These are phyloP conservation scores for Eutrema salsugineum DNA, from an alignment of 441 rosid species.

Conservation along the genomic window DNA sequence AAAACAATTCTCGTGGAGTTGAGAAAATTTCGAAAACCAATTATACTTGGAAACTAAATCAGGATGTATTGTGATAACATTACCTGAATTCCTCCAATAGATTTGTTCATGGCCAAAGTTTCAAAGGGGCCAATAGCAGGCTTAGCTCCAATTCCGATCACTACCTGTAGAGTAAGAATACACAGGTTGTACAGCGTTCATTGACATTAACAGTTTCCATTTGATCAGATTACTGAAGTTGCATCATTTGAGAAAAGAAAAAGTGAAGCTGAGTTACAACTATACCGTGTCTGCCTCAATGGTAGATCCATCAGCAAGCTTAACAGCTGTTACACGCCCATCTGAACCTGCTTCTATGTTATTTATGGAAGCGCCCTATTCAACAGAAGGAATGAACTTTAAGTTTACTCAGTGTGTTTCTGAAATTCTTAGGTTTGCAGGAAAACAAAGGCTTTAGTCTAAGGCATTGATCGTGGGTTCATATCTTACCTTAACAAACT, in stretches of 20 bases:
- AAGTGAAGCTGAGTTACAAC: conserved; percentile 6
- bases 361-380: conserved; percentile 73
- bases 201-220: neutral
- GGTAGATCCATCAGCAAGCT: conserved; percentile 77
- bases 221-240: conserved; percentile 5
- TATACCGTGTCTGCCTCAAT: conserved; percentile 77
- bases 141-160: conserved; percentile 91
- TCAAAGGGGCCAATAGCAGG: conserved; percentile 79
- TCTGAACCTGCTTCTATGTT: conserved; percentile 73
- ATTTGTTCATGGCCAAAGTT: conserved; percentile 51
- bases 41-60: neutral
- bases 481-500: conserved; percentile 58
- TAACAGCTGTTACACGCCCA: conserved; percentile 70
- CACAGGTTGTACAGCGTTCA: neutral
- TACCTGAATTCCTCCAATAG: conserved; percentile 88
- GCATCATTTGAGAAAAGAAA: neutral
- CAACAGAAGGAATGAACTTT: conserved; percentile 23
- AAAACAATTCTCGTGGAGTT: neutral
- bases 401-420: neutral
- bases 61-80: neutral
- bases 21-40: neutral
- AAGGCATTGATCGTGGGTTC: neutral
- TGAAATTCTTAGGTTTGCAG: neutral
- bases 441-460: neutral
- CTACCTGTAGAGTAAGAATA: conserved; percentile 41